Conservation (phyloP, 2,329 filamentous ascomycete species). For the Beauveria medogensis region DNA sequence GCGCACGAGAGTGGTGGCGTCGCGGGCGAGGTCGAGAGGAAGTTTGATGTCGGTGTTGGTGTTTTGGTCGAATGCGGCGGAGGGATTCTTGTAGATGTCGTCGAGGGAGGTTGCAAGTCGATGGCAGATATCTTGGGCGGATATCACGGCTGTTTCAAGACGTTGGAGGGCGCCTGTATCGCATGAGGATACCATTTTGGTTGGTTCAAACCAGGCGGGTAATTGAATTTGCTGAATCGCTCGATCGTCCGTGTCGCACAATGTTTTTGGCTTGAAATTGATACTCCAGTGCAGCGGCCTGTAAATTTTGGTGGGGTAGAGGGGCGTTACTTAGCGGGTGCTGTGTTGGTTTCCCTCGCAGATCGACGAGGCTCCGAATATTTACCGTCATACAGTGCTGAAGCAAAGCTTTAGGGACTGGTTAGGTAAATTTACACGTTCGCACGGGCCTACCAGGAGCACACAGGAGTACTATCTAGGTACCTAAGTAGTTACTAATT, state of each 20-base stretch:
- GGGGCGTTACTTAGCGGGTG: conserved; percentile 15
- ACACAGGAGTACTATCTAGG: too few relatives aligned
- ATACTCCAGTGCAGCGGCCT: neutral
- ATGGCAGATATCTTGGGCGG: conserved; percentile 29
- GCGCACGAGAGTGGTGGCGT: conserved; percentile 64
- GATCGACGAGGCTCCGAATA: neutral
- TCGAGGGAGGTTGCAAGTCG: conserved; percentile 35
- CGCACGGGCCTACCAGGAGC: too few relatives aligned
- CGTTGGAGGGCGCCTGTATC: conserved; percentile 24
- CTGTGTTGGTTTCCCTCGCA: neutral
- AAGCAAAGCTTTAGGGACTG: neutral
- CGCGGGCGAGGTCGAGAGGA: conserved; percentile 60
- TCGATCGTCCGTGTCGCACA: neutral
- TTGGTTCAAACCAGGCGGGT: neutral
- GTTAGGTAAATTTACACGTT: too few relatives aligned
- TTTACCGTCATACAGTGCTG: neutral
- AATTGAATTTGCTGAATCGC: neutral
- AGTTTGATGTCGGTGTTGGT: conserved; percentile 30
- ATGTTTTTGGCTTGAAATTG: neutral
- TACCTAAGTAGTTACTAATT: too few relatives aligned
- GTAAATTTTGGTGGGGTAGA: conserved; percentile 13
- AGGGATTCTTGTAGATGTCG: conserved; percentile 27
- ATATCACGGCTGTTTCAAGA: conserved; percentile 31
- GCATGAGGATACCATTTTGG: conserved; percentile 18
- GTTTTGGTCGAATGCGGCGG: conserved; percentile 11